A percentile compares a stretch with the other conserved stretches of the same genome.
Evolutionary conservation across 352 stramenopile genomes (phyloP).

Genomic region (Phytophthora pluvialis): DNA sequence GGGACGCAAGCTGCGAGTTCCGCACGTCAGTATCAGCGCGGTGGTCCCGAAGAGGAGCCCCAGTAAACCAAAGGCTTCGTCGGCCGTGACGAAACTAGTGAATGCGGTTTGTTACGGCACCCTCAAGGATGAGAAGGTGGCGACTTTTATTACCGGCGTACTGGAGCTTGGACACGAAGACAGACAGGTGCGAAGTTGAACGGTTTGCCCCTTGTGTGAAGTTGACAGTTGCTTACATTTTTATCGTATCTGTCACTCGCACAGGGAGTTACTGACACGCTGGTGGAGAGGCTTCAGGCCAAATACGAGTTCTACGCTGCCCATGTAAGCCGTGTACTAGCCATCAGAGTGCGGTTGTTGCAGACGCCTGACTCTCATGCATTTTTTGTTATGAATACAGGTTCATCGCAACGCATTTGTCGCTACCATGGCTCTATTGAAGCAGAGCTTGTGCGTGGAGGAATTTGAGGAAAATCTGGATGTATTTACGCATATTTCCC

Average conservation of each 20-base stretch:
- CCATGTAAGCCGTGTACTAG: constrained; percentile 46
- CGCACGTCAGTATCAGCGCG: constrained; percentile 72
- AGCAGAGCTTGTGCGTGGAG: constrained; percentile 79
- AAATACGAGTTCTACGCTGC: constrained; percentile 86
- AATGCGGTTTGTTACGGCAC: constrained; percentile 86
- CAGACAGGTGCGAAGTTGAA: constrained; percentile 52
- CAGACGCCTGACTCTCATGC: neutral
- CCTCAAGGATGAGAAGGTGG: constrained; percentile 75
- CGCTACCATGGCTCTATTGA: constrained; percentile 72
- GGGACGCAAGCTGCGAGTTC: constrained; percentile 77
- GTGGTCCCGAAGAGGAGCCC: constrained; percentile 73
- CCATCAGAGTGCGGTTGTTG: neutral
- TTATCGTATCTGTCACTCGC: neutral
- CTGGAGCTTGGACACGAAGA: constrained; percentile 77
- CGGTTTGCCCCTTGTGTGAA: neutral
- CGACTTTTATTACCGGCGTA: constrained; percentile 68
- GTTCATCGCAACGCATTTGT: constrained; percentile 83
- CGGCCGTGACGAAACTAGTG: constrained; percentile 75
- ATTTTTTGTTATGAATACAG: constrained; percentile 33
- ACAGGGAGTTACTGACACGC: constrained; percentile 76
- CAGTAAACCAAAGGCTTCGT: constrained; percentile 59
- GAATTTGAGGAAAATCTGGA: constrained; percentile 83
- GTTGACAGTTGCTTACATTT: neutral
- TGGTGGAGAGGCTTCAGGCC: constrained; percentile 87
- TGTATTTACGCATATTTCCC: constrained; percentile 84